A percentile compares a stretch with the other conserved stretches of the same genome.
Evolutionary conservation across 1,284 basidiomycete species (phyloP).

Genomic region (Cerrena zonata): DNA sequence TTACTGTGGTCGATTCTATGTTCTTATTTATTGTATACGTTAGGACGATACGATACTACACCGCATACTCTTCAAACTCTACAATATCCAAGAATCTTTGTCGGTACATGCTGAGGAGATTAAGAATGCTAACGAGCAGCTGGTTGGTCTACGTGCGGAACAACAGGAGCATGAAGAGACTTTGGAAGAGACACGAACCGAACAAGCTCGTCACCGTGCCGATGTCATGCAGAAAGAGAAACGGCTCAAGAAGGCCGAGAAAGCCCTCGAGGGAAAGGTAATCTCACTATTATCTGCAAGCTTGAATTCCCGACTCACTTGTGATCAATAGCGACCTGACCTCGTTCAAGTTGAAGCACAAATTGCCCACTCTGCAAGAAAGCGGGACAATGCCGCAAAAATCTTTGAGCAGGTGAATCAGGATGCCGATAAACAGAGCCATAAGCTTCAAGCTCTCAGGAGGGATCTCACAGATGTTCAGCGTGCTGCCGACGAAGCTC

Average conservation of each 20-base stretch:
- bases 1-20: not conserved
- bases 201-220: slow-evolving; percentile 75
- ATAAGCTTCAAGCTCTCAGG: slow-evolving; percentile 53
- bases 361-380: slow-evolving; percentile 79
- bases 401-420: slow-evolving; percentile 62
- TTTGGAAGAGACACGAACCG: slow-evolving; percentile 70
- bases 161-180: slow-evolving; percentile 67
- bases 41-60: slow-evolving; percentile 80
- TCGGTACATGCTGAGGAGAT: slow-evolving; percentile 68
- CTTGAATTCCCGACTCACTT: not conserved
- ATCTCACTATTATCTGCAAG: not conserved
- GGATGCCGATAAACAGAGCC: slow-evolving; percentile 63
- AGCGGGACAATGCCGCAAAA: slow-evolving; percentile 65
- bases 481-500: slow-evolving; percentile 69
- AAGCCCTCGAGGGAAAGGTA: slow-evolving; percentile 56
- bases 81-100: slow-evolving; percentile 82
- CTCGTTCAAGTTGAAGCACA: slow-evolving; percentile 79
- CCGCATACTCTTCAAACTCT: slow-evolving; percentile 85
- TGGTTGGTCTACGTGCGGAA: slow-evolving; percentile 62
- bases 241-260: slow-evolving; percentile 30
- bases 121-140: slow-evolving; percentile 63
- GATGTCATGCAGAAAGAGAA: slow-evolving; percentile 29
- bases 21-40: not conserved
- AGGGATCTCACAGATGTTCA: slow-evolving; percentile 66
- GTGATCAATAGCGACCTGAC: slow-evolving; percentile 61